Conservation (phyloP, 441 rosid genomes). For the Croton laevigatus region DNA sequence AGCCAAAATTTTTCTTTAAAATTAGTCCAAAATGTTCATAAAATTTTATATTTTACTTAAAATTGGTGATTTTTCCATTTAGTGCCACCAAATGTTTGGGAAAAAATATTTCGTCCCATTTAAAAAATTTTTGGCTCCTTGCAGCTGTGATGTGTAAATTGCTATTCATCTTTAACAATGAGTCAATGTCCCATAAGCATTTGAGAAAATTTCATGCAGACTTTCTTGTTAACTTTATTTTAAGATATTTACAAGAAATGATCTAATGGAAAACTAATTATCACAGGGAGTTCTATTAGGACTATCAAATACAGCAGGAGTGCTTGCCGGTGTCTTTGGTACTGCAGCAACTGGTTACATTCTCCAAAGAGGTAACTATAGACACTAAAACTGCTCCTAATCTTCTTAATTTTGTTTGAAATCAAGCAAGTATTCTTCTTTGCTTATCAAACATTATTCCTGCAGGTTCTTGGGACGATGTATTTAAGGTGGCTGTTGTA, state of each 20-base stretch:
- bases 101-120: too few species aligned
- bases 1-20: too few species aligned
- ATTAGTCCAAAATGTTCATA: too few species aligned
- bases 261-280: constrained; percentile 20
- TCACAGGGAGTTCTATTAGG: constrained; percentile 95
- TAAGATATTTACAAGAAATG: constrained; percentile 18
- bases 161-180: background rate
- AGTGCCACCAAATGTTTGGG: too few species aligned
- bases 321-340: constrained; percentile 96
- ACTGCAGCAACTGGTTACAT: constrained; percentile 97
- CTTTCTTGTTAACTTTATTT: background rate
- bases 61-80: too few species aligned
- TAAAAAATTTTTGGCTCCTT: too few species aligned
- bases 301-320: constrained; percentile 95
- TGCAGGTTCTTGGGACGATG: constrained; percentile 97
- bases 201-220: background rate
- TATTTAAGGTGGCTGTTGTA: constrained; percentile 84
- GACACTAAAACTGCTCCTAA: background rate
- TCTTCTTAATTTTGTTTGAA: background rate
- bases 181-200: background rate
- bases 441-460: constrained; percentile 7
- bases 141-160: too few species aligned
- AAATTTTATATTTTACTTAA: too few species aligned
- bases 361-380: constrained; percentile 71
- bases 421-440: background rate